phyloP scores from a whole-genome alignment of 345 rosid species.

The Lepidium sativum region DNA sequence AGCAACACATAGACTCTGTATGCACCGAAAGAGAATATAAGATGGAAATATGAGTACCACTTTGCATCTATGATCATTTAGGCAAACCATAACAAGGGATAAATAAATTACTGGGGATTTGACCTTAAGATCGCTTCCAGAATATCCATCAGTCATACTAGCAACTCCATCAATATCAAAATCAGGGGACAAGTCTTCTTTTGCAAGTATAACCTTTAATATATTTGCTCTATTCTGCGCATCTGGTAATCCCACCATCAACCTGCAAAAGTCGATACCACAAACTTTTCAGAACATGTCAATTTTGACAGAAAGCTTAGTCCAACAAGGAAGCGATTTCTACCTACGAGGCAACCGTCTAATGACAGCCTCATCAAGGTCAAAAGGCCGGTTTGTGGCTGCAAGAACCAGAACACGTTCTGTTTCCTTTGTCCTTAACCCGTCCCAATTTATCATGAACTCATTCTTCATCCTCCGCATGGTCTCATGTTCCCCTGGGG shows the following conservation, averaged over 20 bases:
- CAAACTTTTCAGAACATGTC: not conserved
- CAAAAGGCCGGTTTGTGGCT: slow-evolving; percentile 93
- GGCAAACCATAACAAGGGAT: not conserved
- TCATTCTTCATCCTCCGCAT: slow-evolving; percentile 93
- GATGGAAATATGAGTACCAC: not conserved
- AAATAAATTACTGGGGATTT: not conserved
- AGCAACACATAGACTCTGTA: slow-evolving; percentile 47
- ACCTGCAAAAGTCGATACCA: slow-evolving; percentile 32
- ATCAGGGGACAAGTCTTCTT: slow-evolving; percentile 71
- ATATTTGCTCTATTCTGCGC: slow-evolving; percentile 75
- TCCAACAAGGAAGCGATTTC: not conserved
- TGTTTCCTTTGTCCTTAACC: slow-evolving; percentile 67
- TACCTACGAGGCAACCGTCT: slow-evolving; percentile 84
- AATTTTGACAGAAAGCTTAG: not conserved
- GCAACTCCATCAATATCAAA: slow-evolving; percentile 70
- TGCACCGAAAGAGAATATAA: not conserved
- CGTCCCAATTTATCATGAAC: slow-evolving; percentile 97
- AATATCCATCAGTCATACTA: slow-evolving; percentile 77
- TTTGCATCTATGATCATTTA: not conserved
- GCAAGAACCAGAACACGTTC: slow-evolving; percentile 90
- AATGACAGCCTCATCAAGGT: slow-evolving; percentile 96
- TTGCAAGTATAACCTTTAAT: slow-evolving; percentile 63
- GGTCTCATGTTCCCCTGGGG: slow-evolving; percentile 81
- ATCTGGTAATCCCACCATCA: slow-evolving; percentile 91
- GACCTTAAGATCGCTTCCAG: slow-evolving; percentile 94